Evolutionary conservation across 768 basidiomycete genomes (phyloP).

Genomic region (Leccinum variicolor): DNA sequence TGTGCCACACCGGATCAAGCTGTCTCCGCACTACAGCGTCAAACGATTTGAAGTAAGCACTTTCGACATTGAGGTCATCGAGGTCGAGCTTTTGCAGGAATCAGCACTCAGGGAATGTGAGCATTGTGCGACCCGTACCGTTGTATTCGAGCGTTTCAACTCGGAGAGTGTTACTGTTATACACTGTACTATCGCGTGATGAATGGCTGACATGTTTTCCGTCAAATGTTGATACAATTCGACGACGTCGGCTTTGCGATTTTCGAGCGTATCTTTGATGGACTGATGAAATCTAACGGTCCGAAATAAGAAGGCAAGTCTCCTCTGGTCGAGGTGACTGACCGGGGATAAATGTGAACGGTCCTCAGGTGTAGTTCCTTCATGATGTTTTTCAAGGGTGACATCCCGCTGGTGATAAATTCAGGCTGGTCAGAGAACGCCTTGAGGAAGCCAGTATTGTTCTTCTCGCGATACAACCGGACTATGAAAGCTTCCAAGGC

Average conservation of each 20-base stretch:
- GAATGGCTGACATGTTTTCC: constrained; percentile 87
- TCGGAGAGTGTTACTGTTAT: constrained; percentile 90
- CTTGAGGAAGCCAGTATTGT: constrained; percentile 88
- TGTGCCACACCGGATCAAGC: constrained; percentile 94
- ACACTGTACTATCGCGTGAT: constrained; percentile 88
- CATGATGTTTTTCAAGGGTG: constrained; percentile 88
- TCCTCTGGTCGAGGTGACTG: constrained; percentile 6
- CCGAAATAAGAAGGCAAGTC: background rate
- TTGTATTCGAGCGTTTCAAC: constrained; percentile 82
- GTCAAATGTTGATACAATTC: constrained; percentile 88
- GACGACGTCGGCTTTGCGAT: constrained; percentile 85
- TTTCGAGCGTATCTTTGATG: constrained; percentile 78
- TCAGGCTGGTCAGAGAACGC: constrained; percentile 98
- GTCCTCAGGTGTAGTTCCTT: constrained; percentile 86
- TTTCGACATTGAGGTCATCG: constrained; percentile 89
- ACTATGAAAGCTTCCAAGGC: constrained; percentile 92
- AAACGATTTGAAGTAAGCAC: constrained; percentile 91
- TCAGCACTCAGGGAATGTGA: background rate
- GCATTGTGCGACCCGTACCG: constrained; percentile 33
- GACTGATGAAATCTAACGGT: constrained; percentile 78
- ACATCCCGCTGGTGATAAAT: constrained; percentile 87
- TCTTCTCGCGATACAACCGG: constrained; percentile 85
- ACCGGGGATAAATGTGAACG: constrained; percentile 95
- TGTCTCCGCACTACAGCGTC: constrained; percentile 85
- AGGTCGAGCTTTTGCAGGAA: constrained; percentile 70